A percentile compares a stretch with the other conserved stretches of the same genome.
These are phyloP conservation scores for Clohesyomyces aquaticus DNA, from an alignment of 495 filamentous ascomycete species.

Conservation along the genomic window DNA sequence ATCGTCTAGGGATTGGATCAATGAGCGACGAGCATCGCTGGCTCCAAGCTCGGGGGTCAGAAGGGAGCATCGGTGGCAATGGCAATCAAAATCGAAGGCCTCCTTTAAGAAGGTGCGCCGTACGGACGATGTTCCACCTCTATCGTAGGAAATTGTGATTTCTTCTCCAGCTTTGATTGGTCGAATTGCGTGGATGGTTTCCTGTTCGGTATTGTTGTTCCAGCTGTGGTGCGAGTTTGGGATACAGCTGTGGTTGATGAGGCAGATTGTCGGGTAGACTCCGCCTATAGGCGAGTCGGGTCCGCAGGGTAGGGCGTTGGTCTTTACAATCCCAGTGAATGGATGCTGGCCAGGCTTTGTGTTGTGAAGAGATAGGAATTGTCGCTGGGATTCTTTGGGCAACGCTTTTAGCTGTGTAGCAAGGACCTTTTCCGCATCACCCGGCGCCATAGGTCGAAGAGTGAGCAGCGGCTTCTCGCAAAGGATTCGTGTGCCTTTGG, in stretches of 20 bases:
- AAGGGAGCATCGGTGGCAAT: conserved; percentile 23
- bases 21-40: conserved; percentile 24
- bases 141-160: conserved; percentile 41
- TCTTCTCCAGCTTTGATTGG: conserved; percentile 36
- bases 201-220: conserved; percentile 29
- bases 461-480: conserved; percentile 50
- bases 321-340: conserved; percentile 33
- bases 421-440: conserved; percentile 42
- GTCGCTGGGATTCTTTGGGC: conserved; percentile 47
- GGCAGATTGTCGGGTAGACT: conserved; percentile 32
- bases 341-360: conserved; percentile 45
- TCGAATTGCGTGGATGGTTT: conserved; percentile 39
- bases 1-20: conserved; percentile 26
- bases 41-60: conserved; percentile 21
- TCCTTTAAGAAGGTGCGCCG: conserved; percentile 24
- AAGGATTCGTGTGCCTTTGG: conserved; percentile 50
- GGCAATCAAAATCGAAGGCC: conserved; percentile 38
- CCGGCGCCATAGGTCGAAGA: conserved; percentile 34
- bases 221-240: conserved; percentile 42
- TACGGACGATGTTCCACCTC: conserved; percentile 15
- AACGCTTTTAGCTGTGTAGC: conserved; percentile 44
- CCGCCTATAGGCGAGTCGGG: conserved; percentile 18
- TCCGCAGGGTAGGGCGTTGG: conserved; percentile 34
- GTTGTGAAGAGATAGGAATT: conserved; percentile 52
- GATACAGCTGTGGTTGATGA: conserved; percentile 41